Percentiles rank a stretch among this genome's conserved stretches.
These are phyloP conservation scores for Volvox carteri DNA, from an alignment of 163 green algal genomes.

Conservation along the genomic window DNA sequence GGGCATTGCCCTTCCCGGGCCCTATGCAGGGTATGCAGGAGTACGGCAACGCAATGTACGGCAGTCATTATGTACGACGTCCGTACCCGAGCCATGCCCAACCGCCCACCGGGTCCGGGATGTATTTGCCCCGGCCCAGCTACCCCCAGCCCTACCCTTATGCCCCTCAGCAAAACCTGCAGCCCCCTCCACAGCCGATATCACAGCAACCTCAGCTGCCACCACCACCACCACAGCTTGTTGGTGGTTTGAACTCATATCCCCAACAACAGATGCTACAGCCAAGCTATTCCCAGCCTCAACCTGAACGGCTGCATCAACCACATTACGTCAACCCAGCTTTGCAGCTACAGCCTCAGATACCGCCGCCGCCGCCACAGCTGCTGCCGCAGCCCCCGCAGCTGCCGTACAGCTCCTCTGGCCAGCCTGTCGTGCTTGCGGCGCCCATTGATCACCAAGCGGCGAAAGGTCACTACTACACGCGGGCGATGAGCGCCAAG, in stretches of 20 bases:
- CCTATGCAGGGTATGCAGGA: too few relatives aligned
- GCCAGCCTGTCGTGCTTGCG: background rate
- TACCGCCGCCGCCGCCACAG: background rate
- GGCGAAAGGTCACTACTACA: background rate
- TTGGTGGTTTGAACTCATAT: background rate
- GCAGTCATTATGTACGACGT: too few relatives aligned
- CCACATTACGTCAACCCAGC: background rate
- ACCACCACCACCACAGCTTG: constrained; percentile 3
- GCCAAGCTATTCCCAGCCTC: background rate
- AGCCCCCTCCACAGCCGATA: background rate
- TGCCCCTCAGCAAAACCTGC: too few relatives aligned
- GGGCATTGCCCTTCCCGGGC: too few relatives aligned
- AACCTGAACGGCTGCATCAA: background rate
- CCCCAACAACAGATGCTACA: background rate
- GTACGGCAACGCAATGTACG: too few relatives aligned
- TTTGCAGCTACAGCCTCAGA: background rate
- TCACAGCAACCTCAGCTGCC: background rate
- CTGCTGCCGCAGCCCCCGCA: background rate
- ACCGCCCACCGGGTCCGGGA: too few relatives aligned
- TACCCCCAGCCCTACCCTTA: too few relatives aligned
- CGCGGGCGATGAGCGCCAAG: background rate
- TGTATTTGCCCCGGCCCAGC: too few relatives aligned
- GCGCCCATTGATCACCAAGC: background rate
- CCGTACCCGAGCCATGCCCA: too few relatives aligned
- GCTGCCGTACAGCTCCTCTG: too few relatives aligned